These are phyloP conservation scores for Aspergillus saccharolyticus DNA, from an alignment of 495 filamentous ascomycete species.

Conservation along the genomic window DNA sequence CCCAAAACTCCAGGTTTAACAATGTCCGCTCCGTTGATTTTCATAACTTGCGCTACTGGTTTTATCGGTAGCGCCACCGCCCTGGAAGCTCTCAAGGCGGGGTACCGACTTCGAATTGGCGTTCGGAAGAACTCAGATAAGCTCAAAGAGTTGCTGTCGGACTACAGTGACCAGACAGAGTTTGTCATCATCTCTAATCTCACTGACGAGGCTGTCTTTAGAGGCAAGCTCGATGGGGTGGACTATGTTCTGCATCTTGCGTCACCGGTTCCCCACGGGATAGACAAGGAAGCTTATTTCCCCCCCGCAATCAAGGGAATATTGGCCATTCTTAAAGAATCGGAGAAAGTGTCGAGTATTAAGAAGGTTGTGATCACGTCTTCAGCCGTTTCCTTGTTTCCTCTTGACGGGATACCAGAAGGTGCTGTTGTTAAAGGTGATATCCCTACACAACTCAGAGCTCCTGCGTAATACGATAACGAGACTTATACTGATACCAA, in stretches of 20 bases:
- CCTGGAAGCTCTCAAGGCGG: slow-evolving; percentile 32
- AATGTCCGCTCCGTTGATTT: slow-evolving; percentile 27
- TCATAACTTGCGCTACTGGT: slow-evolving; percentile 44
- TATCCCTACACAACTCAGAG: slow-evolving; percentile 6
- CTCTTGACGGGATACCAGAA: slow-evolving; percentile 20
- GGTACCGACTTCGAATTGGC: slow-evolving; percentile 34
- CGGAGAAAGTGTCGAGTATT: slow-evolving; percentile 23
- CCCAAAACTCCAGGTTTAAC: no score
- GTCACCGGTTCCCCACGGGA: slow-evolving; percentile 30
- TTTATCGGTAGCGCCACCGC: slow-evolving; percentile 38
- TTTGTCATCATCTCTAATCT: slow-evolving; percentile 32
- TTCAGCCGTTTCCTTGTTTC: slow-evolving; percentile 28
- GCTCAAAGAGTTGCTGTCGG: slow-evolving; percentile 17
- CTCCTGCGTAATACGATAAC: no score
- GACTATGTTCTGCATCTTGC: slow-evolving; percentile 39
- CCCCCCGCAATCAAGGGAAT: slow-evolving; percentile 31
- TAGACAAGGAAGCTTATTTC: slow-evolving; percentile 26
- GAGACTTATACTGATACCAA: background rate
- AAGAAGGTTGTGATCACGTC: slow-evolving; percentile 36
- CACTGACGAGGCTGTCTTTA: slow-evolving; percentile 24
- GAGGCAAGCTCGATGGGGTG: slow-evolving; percentile 26
- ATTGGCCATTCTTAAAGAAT: slow-evolving; percentile 25
- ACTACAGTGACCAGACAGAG: slow-evolving; percentile 19
- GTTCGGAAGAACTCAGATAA: slow-evolving; percentile 26
- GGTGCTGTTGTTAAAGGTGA: slow-evolving; percentile 26